These are phyloP conservation scores for Balansia obtecta DNA, from an alignment of 2,329 filamentous ascomycete genomes.

Conservation along the genomic window DNA sequence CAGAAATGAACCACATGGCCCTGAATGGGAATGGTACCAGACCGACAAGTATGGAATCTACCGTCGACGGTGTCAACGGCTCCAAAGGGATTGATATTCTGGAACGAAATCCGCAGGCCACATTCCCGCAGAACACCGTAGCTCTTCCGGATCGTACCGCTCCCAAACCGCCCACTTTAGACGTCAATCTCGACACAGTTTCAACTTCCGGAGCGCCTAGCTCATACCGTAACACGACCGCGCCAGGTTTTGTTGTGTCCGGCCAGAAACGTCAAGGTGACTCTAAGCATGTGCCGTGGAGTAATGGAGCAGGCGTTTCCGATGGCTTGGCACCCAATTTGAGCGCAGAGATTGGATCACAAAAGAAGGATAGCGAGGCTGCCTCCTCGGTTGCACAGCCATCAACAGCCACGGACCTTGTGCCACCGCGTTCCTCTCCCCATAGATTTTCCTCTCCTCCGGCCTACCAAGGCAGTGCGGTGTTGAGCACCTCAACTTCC, in stretches of 20 bases:
- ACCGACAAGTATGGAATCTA: slow-evolving; percentile 44
- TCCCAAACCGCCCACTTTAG: slow-evolving; percentile 10
- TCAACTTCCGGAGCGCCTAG: neutral
- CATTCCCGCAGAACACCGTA: slow-evolving; percentile 15
- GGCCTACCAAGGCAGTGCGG: slow-evolving; percentile 32
- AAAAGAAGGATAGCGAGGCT: neutral
- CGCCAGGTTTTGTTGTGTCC: neutral
- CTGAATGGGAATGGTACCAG: slow-evolving; percentile 30
- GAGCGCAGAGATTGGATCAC: neutral
- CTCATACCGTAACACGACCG: neutral
- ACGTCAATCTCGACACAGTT: slow-evolving; percentile 10
- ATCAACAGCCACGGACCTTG: slow-evolving; percentile 2
- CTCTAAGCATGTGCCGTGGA: neutral
- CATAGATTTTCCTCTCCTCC: slow-evolving; percentile 57
- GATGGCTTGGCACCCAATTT: neutral
- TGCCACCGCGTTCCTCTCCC: slow-evolving; percentile 17
- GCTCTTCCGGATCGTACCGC: slow-evolving; percentile 19
- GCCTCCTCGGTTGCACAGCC: slow-evolving; percentile 1
- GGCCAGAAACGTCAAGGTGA: neutral
- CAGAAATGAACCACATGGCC: slow-evolving; percentile 29
- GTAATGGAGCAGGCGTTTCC: neutral
- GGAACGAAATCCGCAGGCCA: slow-evolving; percentile 14
- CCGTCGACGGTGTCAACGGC: slow-evolving; percentile 42
- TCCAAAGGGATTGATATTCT: slow-evolving; percentile 18
- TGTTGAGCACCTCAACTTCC: slow-evolving; percentile 32